Conservation (phyloP, 2,329 filamentous ascomycete species). For the Alternaria dauci region DNA sequence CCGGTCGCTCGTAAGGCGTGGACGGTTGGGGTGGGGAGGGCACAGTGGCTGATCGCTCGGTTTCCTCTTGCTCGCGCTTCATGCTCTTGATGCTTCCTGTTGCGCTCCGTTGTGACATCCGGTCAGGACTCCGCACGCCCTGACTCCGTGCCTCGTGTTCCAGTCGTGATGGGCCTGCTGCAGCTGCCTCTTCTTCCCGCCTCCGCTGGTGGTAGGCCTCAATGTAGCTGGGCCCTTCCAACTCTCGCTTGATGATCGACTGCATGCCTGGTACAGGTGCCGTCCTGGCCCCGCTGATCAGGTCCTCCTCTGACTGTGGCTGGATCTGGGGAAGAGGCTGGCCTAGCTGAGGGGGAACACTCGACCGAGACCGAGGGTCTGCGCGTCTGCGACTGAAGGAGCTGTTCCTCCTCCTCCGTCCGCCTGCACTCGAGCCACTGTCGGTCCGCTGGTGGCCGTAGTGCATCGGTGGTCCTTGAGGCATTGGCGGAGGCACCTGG, state of each 20-base stretch:
- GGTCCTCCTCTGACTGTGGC: conserved; percentile 43
- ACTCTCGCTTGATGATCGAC: conserved; percentile 41
- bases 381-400: conserved; percentile 47
- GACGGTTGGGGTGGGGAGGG: conserved; percentile 30
- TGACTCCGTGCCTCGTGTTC: conserved; percentile 40
- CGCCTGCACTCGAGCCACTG: conserved; percentile 41
- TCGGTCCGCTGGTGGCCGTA: conserved; percentile 46
- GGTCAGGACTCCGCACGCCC: conserved; percentile 45
- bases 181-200: conserved; percentile 36
- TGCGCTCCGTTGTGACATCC: conserved; percentile 45
- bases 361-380: conserved; percentile 43
- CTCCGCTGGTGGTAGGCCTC: conserved; percentile 45
- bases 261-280: conserved; percentile 43
- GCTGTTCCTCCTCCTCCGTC: conserved; percentile 40
- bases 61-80: conserved; percentile 45
- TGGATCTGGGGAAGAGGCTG: conserved; percentile 46
- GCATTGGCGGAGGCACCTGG: conserved; percentile 34
- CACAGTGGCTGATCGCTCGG: conserved; percentile 29
- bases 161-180: conserved; percentile 25
- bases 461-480: conserved; percentile 36
- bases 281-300: conserved; percentile 48
- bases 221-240: conserved; percentile 37
- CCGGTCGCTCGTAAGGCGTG: conserved; percentile 21
- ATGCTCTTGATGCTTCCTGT: conserved; percentile 47
- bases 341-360: conserved; percentile 48